Percentiles rank a stretch among this genome's conserved stretches.
These are phyloP conservation scores for Cladophialophora immunda DNA, from an alignment of 2,329 filamentous ascomycete genomes.

Conservation along the genomic window DNA sequence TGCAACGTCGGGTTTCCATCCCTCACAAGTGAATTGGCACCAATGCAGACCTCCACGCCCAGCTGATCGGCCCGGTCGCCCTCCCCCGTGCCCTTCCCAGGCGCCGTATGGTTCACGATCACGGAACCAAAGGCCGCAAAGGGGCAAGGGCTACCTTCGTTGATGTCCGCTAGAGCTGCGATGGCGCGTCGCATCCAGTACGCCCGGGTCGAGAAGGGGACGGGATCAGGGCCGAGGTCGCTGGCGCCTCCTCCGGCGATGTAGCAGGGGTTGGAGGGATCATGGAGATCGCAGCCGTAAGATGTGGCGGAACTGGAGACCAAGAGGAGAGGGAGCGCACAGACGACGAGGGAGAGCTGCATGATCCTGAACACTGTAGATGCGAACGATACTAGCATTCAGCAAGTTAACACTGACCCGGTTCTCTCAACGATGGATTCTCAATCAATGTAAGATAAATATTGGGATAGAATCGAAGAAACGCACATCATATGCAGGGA, in stretches of 20 bases:
- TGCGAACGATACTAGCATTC: background rate
- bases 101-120: constrained; percentile 63
- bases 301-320: background rate
- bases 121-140: constrained; percentile 63
- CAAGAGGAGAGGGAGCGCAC: background rate
- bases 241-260: background rate
- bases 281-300: background rate
- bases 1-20: constrained; percentile 63
- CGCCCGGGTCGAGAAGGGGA: constrained; percentile 52
- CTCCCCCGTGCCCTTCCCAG: constrained; percentile 27
- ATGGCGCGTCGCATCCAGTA: constrained; percentile 65
- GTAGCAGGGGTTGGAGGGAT: background rate
- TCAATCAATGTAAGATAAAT: background rate
- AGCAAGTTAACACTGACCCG: background rate
- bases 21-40: constrained; percentile 55
- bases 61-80: background rate
- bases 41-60: constrained; percentile 56
- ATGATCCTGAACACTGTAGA: background rate
- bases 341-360: background rate
- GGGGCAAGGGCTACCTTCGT: constrained; percentile 58
- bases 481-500: background rate
- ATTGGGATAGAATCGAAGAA: background rate
- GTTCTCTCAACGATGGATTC: background rate
- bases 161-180: constrained; percentile 47
- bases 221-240: constrained; percentile 11